Base-by-base conservation (phyloP, 108 stramenopile species). In the Discostella stelligeroides region DNA sequence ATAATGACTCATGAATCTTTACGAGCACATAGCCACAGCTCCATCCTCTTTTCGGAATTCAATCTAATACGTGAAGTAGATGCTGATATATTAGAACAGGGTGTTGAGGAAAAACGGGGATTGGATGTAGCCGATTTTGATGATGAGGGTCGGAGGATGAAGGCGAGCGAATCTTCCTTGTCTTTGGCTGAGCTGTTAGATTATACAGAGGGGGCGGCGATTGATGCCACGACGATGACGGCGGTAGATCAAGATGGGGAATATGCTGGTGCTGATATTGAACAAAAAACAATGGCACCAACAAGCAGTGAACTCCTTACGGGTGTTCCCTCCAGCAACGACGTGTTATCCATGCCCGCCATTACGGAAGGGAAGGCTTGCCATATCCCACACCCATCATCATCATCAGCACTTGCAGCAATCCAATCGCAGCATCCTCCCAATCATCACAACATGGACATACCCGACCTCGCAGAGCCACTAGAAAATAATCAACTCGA, bases 51-150 rank as follows among this genome's bases (percentile, higher is more conserved):
- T 43, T 47, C 18, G 23, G 62, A 27, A 55, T 29, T 27, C 13
- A 27, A 27, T n/a, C 43, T 57, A 18, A 21, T 70, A 65, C 64
- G 76, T 9, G 72, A 78, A 48, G 58, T 67, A 18, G 76, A 78
- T 41, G 76, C 76, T 7, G 76, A 78, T 27, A 78, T 78, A 28
- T 60, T 78, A 59, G 76, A 78, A 39, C 66, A 67, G 72, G 76
- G 76, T 39, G 72, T 78, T 20, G 76, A 77, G 51, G 68, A 76
- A 42, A 76, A 76, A 37, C 46, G 68, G 17, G 42, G 38, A 2
- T 53, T 39, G 7, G 75, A 63, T 45, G 28, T 76, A 9, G 64
- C 51, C 18, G 75, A 76, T 49, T 76, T 76, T 54, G 75, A 76
- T 46, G 55, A 58, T 20, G 61, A 76, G 34, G 75, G 75, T 1